These are phyloP conservation scores for Cladorrhinum sp. DNA, from an alignment of 2,329 filamentous ascomycete genomes.

Conservation along the genomic window DNA sequence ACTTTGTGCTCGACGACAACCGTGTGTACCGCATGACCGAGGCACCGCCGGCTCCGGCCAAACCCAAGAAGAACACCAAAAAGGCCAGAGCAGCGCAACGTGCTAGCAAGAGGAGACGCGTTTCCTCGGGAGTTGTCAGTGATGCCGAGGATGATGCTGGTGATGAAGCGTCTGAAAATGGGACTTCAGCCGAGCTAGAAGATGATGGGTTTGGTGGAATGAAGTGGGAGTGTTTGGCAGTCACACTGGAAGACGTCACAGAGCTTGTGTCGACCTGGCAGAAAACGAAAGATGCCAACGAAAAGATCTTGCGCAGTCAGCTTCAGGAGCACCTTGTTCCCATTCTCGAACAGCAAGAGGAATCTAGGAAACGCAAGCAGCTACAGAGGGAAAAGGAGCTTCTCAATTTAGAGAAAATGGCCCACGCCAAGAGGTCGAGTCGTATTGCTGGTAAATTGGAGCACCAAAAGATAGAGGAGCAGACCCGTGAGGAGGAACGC, in stretches of 20 bases:
- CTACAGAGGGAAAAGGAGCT: constrained; percentile 71
- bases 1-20: constrained; percentile 92
- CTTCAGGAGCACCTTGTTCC: constrained; percentile 78
- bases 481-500: constrained; percentile 66
- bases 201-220: constrained; percentile 70
- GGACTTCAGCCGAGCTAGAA: constrained; percentile 34
- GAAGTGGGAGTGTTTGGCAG: constrained; percentile 88
- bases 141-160: constrained; percentile 37
- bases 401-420: constrained; percentile 77
- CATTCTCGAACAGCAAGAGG: constrained; percentile 74
- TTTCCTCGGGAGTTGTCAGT: constrained; percentile 42
- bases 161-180: constrained; percentile 30
- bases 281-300: constrained; percentile 78
- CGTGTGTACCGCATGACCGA: constrained; percentile 87
- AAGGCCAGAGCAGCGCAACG: constrained; percentile 62
- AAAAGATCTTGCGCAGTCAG: constrained; percentile 70
- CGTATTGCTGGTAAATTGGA: constrained; percentile 80
- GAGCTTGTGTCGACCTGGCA: constrained; percentile 67
- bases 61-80: constrained; percentile 62
- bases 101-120: constrained; percentile 68
- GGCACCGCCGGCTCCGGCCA: constrained; percentile 58
- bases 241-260: constrained; percentile 75
- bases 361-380: constrained; percentile 69
- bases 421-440: constrained; percentile 91
- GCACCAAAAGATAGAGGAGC: constrained; percentile 70